Base-by-base conservation (phyloP, 257 asterid genomes). In the Thymus mandschuricus region DNA sequence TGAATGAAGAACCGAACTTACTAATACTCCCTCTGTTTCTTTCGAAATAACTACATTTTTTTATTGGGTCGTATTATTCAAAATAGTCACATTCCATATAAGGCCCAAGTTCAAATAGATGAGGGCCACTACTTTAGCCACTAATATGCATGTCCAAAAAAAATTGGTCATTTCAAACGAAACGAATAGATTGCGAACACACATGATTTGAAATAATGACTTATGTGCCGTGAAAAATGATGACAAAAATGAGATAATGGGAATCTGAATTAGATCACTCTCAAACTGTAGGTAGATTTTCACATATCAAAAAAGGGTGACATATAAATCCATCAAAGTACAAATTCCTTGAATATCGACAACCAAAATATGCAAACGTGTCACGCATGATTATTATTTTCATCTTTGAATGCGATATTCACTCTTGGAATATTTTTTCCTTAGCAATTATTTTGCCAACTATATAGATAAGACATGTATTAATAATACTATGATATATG, bases 351-450 rank as follows among this genome's bases (percentile, higher is more conserved):
- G 27, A 58, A 58, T 8, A 31, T 58, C 6, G 13, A 30, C 33
- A 54, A 54, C 28, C 2, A n/a, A n/a, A 51, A 51, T 10, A n/a
- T 8, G 38, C 38, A 44, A 21, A 68, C 73, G 73, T 68, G 64
- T 55, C 34, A 29, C 29, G 61, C 73, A 38, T 38, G 1, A 5
- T 38, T 38, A 10, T 13, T 35, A 12, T 15, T 44, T 60, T 8
- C 30, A 13, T 38, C 6, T 15, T 15, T 12, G 49, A 35, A 21
- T 60, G 66, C 46, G n/a, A 35, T 54, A 54, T 54, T 8, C 35
- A 8, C 60, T 54, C 5, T 60, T 12, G 38, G 50, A 38, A 35
- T 60, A 35, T 33, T 35, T 60, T 33, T n/a, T 60, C 49, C 33
- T 60, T 49, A 60, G n/a, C 3, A 50, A 38, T 60, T 15, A 9